Base-by-base conservation (phyloP, 1,139 yeast species). In the Magnusiomyces tetraspermus region DNA sequence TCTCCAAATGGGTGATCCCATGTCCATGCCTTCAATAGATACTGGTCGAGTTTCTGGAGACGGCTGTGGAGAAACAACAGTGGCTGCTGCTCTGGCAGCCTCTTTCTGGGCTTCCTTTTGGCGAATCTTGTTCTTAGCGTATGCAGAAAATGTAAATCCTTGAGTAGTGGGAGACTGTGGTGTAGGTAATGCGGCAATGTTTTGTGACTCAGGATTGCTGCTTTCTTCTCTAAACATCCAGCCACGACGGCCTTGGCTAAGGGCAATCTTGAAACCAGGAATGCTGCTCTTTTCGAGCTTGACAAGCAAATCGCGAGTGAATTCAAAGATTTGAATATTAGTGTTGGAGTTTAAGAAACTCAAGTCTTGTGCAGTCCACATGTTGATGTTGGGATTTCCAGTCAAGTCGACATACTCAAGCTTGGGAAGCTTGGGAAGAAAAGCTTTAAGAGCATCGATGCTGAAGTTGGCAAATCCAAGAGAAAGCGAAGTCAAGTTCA, bases 161-260 rank as follows among this genome's bases (percentile, higher is more conserved):
- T 52, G 46, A 36, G 52, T 42, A 21, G 49, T 53, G 43, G 58
- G 57, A 43, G 52, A 48, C 11, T 43, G 37, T 41, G 51, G 52
- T 19, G 50, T 51, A 28, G 53, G 49, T 5, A 46, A 52, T 22
- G 52, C 53, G n/a, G 56, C 51, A 49, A 57, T 55, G 10, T 58
- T 53, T 30, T 57, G 57, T 19, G 58, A 24, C 36, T 33, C 38
- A 13, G 53, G 49, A 24, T 51, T 46, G 11, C 51, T 51, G n/a
- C 37, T 40, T 22, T 43, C 49, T 71, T 80, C 69, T 62, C 77
- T 79, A 64, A 80, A 84, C 22, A 86, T 67, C 96, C 96, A 88
- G n/a, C 86, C 82, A 57, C 96, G 74, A 58, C 96, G 75, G 4
- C 95, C 95, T 61, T 70, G 75, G 58, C 84, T 84, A 67, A 73